A percentile compares a stretch with the other conserved stretches of the same genome.
phyloP scores from a whole-genome alignment of 2,329 filamentous ascomycete genomes.

The Ophiostoma montium region DNA sequence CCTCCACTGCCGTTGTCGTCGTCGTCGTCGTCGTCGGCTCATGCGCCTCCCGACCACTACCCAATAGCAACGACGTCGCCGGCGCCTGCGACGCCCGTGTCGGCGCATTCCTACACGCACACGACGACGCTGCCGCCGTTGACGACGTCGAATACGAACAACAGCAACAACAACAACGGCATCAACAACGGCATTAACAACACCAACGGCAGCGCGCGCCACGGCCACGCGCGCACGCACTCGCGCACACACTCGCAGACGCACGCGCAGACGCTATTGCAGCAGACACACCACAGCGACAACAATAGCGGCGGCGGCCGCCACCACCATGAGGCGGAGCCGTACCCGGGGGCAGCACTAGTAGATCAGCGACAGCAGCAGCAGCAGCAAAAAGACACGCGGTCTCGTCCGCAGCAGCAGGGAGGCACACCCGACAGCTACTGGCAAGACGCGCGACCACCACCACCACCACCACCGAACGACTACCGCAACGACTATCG shows the following conservation, averaged over 20 bases:
- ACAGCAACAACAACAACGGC: too few relatives aligned
- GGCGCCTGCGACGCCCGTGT: conserved; percentile 3
- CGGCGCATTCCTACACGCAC: conserved; percentile 4
- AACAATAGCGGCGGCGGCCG: background rate
- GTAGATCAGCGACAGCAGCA: background rate
- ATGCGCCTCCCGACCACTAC: background rate
- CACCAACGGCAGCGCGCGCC: background rate
- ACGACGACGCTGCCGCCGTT: conserved; percentile 2
- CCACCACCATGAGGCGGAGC: background rate
- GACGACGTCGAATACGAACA: too few relatives aligned
- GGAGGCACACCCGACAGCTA: too few relatives aligned
- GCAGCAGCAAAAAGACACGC: background rate
- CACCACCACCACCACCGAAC: background rate
- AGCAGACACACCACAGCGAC: background rate
- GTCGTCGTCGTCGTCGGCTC: background rate
- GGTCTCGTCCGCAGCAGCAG: too few relatives aligned
- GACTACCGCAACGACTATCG: background rate
- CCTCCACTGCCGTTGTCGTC: too few relatives aligned
- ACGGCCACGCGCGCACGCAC: background rate
- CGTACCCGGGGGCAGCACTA: background rate
- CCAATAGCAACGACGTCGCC: conserved; percentile 1
- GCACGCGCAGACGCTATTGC: background rate
- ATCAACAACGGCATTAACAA: conserved; percentile 13
- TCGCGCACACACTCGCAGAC: background rate
- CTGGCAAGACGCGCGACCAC: background rate